Conservation (phyloP, 768 basidiomycete species). For the Tylopilus plumbeoviolaceoides region DNA sequence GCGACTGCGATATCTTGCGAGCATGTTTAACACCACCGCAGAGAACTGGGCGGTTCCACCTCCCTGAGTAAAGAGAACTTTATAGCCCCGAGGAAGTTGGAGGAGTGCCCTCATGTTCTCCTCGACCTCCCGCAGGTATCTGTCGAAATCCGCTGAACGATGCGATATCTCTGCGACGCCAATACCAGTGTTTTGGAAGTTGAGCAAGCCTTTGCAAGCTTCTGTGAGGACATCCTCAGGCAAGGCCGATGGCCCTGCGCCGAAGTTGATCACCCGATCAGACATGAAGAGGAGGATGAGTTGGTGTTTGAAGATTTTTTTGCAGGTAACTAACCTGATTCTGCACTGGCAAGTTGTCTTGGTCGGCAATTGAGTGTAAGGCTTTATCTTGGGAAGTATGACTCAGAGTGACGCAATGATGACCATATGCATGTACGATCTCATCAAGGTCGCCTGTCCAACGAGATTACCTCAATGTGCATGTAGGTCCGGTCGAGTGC, state of each 20-base stretch:
- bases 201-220: slow-evolving; percentile 80
- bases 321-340: not conserved
- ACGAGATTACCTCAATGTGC: no score
- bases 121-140: slow-evolving; percentile 61
- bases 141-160: slow-evolving; percentile 84
- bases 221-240: slow-evolving; percentile 83
- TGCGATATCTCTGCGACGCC: slow-evolving; percentile 97
- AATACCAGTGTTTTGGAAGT: slow-evolving; percentile 88
- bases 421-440: no score
- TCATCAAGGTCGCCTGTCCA: no score
- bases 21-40: slow-evolving; percentile 86
- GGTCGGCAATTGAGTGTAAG: not conserved
- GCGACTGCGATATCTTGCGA: slow-evolving; percentile 78
- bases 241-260: slow-evolving; percentile 90
- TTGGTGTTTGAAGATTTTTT: not conserved
- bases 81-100: slow-evolving; percentile 76
- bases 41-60: slow-evolving; percentile 93
- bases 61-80: slow-evolving; percentile 90
- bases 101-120: slow-evolving; percentile 72
- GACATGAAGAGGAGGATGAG: slow-evolving; percentile 17
- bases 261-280: slow-evolving; percentile 77
- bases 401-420: not conserved
- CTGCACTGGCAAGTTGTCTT: no score
- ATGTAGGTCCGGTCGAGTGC: no score
- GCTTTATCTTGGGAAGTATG: not conserved